phyloP scores from a whole-genome alignment of 495 filamentous ascomycete species.

The Neurospora intermedia region DNA sequence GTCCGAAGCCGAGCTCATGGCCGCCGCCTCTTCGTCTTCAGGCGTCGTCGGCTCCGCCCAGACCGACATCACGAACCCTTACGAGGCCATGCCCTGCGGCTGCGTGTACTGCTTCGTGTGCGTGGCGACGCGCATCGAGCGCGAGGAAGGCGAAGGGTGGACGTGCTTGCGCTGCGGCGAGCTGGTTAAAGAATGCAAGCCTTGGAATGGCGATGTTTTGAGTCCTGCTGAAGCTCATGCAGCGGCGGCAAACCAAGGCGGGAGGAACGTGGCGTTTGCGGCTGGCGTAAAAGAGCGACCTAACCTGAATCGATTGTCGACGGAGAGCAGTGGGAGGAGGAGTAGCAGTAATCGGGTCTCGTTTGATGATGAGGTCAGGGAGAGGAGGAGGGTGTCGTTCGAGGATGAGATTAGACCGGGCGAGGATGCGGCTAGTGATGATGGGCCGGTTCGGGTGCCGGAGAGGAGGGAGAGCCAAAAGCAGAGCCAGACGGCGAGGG shows the following conservation, averaged over 20 bases:
- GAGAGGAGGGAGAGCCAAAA: not conserved
- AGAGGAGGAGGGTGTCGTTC: not conserved
- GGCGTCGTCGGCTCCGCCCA: constrained; percentile 79
- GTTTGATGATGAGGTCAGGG: not conserved
- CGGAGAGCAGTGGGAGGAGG: constrained; percentile 1
- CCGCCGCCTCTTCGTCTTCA: constrained; percentile 49
- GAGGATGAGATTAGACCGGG: not conserved
- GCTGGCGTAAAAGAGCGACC: constrained; percentile 35
- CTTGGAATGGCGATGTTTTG: constrained; percentile 85
- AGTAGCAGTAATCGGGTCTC: not conserved
- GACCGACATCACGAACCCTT: constrained; percentile 94
- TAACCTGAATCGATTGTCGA: not conserved
- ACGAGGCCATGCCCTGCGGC: constrained; percentile 82
- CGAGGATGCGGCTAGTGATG: not conserved
- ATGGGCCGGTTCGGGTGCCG: not conserved
- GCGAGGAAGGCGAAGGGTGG: constrained; percentile 95
- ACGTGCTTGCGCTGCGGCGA: constrained; percentile 85
- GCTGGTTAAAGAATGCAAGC: constrained; percentile 75
- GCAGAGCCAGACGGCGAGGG: not conserved
- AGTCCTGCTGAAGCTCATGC: constrained; percentile 42
- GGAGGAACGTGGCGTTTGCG: constrained; percentile 53
- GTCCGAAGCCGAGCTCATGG: constrained; percentile 58
- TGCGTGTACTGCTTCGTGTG: constrained; percentile 98
- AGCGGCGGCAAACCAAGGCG: constrained; percentile 36
- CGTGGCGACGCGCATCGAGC: constrained; percentile 77